These are phyloP conservation scores for Aristolochia contorta DNA, from an alignment of 164 flowering plant species.

Conservation along the genomic window DNA sequence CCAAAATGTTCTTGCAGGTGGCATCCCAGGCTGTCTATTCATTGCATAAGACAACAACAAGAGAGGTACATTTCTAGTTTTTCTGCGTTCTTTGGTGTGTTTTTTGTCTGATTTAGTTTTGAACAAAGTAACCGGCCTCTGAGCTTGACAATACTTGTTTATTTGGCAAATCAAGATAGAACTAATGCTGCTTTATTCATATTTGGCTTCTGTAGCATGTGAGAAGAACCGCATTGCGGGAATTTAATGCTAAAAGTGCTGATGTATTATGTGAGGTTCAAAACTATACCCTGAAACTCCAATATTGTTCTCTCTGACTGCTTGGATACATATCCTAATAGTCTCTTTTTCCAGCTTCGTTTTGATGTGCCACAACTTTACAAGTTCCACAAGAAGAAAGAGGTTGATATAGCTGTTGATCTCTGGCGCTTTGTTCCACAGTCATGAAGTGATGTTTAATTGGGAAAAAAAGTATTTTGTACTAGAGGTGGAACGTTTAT, in stretches of 20 bases:
- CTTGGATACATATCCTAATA: no score
- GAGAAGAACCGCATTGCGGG: conserved; percentile 54
- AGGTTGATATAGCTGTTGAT: conserved; percentile 84
- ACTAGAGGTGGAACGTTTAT: no score
- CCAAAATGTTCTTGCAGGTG: conserved; percentile 31
- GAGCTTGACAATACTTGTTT: background rate
- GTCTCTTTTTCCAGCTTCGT: conserved; percentile 46
- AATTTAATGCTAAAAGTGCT: conserved; percentile 63
- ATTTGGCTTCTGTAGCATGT: conserved; percentile 40
- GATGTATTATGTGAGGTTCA: conserved; percentile 88
- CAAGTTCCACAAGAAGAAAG: conserved; percentile 90
- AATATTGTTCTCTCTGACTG: background rate
- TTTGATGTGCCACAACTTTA: conserved; percentile 75
- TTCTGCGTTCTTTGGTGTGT: background rate
- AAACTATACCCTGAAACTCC: background rate
- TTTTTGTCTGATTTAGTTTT: background rate
- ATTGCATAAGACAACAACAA: conserved; percentile 90
- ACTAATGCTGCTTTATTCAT: no score
- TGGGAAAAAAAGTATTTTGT: no score
- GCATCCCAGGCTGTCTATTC: conserved; percentile 93
- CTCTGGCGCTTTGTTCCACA: conserved; percentile 85
- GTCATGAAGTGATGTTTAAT: no score
- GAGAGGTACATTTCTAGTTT: conserved; percentile 58
- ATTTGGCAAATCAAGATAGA: no score
- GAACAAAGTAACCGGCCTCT: background rate